Evolutionary conservation across 192 early-diverging fungal genomes (phyloP), one percentile per base, ranked within the genome.

Genomic region (Backusella circina): DNA sequence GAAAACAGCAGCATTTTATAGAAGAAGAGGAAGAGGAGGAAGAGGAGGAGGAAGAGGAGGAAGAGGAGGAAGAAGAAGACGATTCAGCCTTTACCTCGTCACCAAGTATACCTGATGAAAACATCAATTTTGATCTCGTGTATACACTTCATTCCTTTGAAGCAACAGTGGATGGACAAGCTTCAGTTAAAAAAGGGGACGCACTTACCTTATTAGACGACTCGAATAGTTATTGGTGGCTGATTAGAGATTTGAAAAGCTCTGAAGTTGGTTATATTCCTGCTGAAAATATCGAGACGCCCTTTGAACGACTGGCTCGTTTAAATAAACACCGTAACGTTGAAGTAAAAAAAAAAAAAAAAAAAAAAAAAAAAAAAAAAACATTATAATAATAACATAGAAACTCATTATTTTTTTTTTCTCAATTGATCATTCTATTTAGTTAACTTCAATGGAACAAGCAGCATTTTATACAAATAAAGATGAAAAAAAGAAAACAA

Each of bases 101-200:
- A 0, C 72, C 82, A 37, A 79, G 81, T 23, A 75, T 87, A 37
- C 83, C 87, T 6, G 85, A 86, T 67, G 84, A 85, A 64, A 80
- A 89, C 54, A 94, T 95, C 36, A 90, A 95, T 75, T 91, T 89
- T 83, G 84, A 82, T 41, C 81, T 89, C 35, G 93, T 95, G 13
- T 95, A 95, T 74, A 93, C 93, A 4, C 84, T 93, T 65, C 92
- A 91, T 70, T 94, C 92, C 0, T 95, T 95, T 86, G 88, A 88
- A 9, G 92, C 91, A 1, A 95, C 88, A 10, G 85, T 94, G 32
- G 93, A 95, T 69, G 93, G 93, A 15, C 93, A 94, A 74, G 91
- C 91, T 12, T 91, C 87, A 23, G 93, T 95, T 0, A 82, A 92
- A 31, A 90, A 90, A 41, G 91, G 90, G 44, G 93, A 95, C 47